Percentiles rank a stretch among this genome's conserved stretches.
These are phyloP conservation scores for Nephromyces sp. DNA, from an alignment of 169 alveolate species.

Conservation along the genomic window DNA sequence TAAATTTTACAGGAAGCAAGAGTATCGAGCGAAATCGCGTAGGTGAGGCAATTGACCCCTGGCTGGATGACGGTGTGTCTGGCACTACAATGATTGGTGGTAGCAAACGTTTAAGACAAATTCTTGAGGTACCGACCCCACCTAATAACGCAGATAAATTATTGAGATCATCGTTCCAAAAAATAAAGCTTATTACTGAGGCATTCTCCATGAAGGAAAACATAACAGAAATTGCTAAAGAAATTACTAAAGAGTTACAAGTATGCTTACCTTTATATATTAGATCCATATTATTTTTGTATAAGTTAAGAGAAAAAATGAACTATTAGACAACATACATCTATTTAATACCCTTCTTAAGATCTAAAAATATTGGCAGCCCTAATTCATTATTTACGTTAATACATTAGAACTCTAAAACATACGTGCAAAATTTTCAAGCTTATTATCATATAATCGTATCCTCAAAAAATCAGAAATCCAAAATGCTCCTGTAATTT, in stretches of 20 bases:
- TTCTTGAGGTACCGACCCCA: constrained; percentile 47
- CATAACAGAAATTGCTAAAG: constrained; percentile 50
- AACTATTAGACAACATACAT: too few relatives aligned
- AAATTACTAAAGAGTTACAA: constrained; percentile 34
- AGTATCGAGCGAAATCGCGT: constrained; percentile 69
- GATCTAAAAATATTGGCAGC: too few relatives aligned
- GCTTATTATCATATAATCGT: too few relatives aligned
- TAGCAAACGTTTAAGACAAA: constrained; percentile 46
- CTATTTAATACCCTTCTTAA: too few relatives aligned
- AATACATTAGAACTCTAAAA: too few relatives aligned
- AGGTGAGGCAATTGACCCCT: constrained; percentile 71
- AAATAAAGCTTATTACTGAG: constrained; percentile 59
- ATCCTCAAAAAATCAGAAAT: too few relatives aligned
- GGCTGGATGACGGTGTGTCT: constrained; percentile 64
- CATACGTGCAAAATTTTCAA: too few relatives aligned
- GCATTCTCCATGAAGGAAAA: constrained; percentile 58
- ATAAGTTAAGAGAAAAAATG: constrained; percentile 46
- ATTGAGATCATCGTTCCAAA: constrained; percentile 55
- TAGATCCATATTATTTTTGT: too few relatives aligned
- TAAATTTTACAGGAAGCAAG: constrained; percentile 43
- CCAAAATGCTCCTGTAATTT: too few relatives aligned
- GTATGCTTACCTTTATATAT: constrained; percentile 9
- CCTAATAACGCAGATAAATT: constrained; percentile 46
- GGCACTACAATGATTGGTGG: constrained; percentile 77
- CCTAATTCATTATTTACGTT: too few relatives aligned